Base-by-base conservation (phyloP, 2,329 filamentous ascomycete species). In the Alternaria viburni region DNA sequence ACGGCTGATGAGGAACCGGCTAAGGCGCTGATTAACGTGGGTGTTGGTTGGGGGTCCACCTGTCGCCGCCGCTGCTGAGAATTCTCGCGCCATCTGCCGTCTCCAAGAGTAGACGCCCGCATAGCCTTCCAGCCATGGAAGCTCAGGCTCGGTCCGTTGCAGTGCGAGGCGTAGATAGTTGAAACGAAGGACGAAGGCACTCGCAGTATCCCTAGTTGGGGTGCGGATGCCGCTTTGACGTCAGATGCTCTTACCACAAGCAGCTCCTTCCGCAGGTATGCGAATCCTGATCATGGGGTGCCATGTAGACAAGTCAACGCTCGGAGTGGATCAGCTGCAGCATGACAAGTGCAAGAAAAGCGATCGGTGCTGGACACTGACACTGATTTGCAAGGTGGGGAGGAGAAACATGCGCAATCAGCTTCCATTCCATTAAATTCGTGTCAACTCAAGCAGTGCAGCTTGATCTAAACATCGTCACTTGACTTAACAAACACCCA, bases 1-100 rank as follows among this genome's bases (percentile, higher is more conserved):
- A 54, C 49, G 50, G 23, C 49, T 54, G 60, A 54, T 52, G 36
- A 59, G n/a, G 26, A 26, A 43, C 49, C 50, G 51, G 57, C 61
- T 56, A 45, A 51, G 60, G 45, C 51, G 26, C 45, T 51, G 44
- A 21, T 55, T 46, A 52, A 60, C 51, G 45, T 21, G 61, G 26
- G 30, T 63, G 23, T 32, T 47, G 46, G 51, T 55, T 56, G 61
- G 41, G 47, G 57, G 25, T 54, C n/a, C 15, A 50, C 30, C 21
- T 49, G 23, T 59, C 43, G 55, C 28, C 23, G 56, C 43, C 23
- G 56, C 30, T 23, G 30, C 43, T 62, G 21, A 44, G 21, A 49
- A 54, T 54, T 36, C 15, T 54, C 32, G 25, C 32, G 19, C 50
- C 32, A 30, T 54, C 30, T 55, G 50, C 36, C 36, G 26, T 25